Evolutionary conservation across 306 rosid genomes (phyloP).

Genomic region (Quercus berberidifolia): DNA sequence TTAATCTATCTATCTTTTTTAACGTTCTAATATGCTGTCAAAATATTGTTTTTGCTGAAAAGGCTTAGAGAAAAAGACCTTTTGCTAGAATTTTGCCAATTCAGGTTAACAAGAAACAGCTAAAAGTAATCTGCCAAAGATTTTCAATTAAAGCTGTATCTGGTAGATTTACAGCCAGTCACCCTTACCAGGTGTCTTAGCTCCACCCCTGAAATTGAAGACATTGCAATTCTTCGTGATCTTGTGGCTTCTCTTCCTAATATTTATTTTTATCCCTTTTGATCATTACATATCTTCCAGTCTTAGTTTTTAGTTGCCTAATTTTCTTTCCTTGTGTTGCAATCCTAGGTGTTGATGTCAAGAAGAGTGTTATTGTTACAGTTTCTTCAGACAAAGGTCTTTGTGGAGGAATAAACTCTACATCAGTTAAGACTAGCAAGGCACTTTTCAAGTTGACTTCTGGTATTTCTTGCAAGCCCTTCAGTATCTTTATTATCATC

Average conservation of each 20-base stretch:
- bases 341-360: constrained; percentile 58
- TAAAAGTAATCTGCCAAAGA: not conserved
- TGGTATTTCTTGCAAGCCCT: constrained; percentile 50
- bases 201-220: not conserved
- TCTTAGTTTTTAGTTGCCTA: constrained; percentile 10
- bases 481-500: constrained; percentile 2
- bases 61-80: not conserved
- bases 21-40: not conserved
- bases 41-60: not conserved
- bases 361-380: constrained; percentile 80
- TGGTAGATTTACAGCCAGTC: not conserved
- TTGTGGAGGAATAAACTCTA: constrained; percentile 98
- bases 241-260: not conserved
- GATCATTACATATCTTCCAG: not conserved
- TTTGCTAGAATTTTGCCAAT: not conserved
- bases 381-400: constrained; percentile 97
- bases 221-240: not conserved
- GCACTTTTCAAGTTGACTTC: constrained; percentile 50
- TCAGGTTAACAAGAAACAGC: not conserved
- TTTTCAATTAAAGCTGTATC: not conserved
- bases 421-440: constrained; percentile 95
- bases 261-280: not conserved
- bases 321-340: constrained; percentile 15
- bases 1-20: not conserved
- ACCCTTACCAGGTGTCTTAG: not conserved